phyloP scores from a whole-genome alignment of 345 rosid species.

The Sisymbrium irio region DNA sequence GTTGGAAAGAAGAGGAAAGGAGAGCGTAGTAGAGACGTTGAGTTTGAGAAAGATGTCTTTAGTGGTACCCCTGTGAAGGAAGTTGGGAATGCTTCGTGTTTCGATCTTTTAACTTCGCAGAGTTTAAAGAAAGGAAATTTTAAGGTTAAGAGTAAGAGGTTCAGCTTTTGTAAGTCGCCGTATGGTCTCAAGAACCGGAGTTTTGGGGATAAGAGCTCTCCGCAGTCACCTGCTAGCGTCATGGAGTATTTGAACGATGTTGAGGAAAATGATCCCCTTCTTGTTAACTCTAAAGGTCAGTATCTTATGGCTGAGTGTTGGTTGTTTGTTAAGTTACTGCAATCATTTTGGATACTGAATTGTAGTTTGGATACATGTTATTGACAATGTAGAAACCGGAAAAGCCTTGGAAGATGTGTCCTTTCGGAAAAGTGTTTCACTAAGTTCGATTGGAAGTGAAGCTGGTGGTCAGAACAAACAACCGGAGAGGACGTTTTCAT shows the following conservation, averaged over 20 bases:
- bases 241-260: conserved; percentile 29
- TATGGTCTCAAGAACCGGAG: conserved; percentile 41
- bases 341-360: not conserved
- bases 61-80: conserved; percentile 26
- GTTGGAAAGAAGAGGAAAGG: conserved; percentile 10
- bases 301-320: conserved; percentile 7
- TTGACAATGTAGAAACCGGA: conserved; percentile 1
- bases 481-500: conserved; percentile 27
- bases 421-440: conserved; percentile 21
- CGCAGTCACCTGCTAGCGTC: conserved; percentile 29
- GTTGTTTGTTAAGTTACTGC: not conserved
- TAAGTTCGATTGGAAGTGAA: conserved; percentile 25
- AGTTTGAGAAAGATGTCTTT: conserved; percentile 20
- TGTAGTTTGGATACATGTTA: not conserved
- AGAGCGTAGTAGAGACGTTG: conserved; percentile 3
- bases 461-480: conserved; percentile 23
- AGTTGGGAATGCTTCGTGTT: conserved; percentile 27
- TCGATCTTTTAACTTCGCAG: conserved; percentile 19
- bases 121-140: conserved; percentile 38
- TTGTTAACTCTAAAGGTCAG: conserved; percentile 28
- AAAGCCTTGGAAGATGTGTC: conserved; percentile 1
- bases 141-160: conserved; percentile 37
- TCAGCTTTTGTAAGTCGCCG: conserved; percentile 27
- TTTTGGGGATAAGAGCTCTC: conserved; percentile 19
- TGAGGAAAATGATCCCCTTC: conserved; percentile 26